Evolutionary conservation across 257 asterid genomes (phyloP).

Genomic region (Leptodermis oblonga): DNA sequence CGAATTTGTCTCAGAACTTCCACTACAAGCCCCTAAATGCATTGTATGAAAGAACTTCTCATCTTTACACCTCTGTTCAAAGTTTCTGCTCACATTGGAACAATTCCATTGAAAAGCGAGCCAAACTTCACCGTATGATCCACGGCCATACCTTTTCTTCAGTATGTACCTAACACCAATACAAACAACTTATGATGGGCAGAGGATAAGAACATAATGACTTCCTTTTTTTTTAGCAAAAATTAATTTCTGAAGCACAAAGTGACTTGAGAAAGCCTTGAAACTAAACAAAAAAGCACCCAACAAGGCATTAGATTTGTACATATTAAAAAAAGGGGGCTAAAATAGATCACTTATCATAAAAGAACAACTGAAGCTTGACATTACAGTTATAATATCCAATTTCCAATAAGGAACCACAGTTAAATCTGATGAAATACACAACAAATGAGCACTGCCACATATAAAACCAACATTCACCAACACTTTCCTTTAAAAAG

Average conservation of each 20-base stretch:
- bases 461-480: background rate
- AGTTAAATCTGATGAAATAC: background rate
- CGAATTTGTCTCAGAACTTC: constrained; percentile 26
- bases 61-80: constrained; percentile 31
- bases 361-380: background rate
- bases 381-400: background rate
- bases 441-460: background rate
- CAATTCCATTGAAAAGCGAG: constrained; percentile 94
- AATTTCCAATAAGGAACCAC: constrained; percentile 7
- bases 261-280: background rate
- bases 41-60: constrained; percentile 26
- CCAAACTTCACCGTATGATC: constrained; percentile 99
- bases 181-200: background rate
- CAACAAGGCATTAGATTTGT: background rate
- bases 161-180: constrained; percentile 59
- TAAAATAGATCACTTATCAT: background rate
- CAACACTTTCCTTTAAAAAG: background rate
- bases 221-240: background rate
- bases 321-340: background rate
- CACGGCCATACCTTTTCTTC: constrained; percentile 93
- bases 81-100: constrained; percentile 50
- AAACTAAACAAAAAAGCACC: constrained; percentile 4
- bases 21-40: constrained; percentile 35
- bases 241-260: background rate
- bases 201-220: background rate